These are phyloP conservation scores for Penicillium hordei DNA, from an alignment of 2,329 filamentous ascomycete species.

Conservation along the genomic window DNA sequence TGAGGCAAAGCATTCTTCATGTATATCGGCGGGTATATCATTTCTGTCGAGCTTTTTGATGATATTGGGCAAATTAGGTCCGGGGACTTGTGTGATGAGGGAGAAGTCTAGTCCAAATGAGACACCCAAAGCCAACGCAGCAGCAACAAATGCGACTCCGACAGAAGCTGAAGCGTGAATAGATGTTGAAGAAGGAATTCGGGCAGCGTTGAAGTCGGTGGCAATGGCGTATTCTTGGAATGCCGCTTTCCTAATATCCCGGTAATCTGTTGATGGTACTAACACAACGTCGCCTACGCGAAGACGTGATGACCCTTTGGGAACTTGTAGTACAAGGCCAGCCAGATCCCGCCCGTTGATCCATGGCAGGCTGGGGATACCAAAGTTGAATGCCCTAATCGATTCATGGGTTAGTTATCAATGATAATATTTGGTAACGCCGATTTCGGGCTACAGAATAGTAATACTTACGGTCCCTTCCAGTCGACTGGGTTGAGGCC, in stretches of 20 bases:
- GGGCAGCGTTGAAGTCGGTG: slow-evolving; percentile 63
- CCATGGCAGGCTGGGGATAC: slow-evolving; percentile 66
- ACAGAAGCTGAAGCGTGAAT: slow-evolving; percentile 61
- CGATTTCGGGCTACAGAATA: neutral
- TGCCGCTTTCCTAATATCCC: slow-evolving; percentile 68
- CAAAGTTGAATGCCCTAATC: slow-evolving; percentile 67
- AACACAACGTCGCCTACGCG: slow-evolving; percentile 58
- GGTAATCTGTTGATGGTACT: slow-evolving; percentile 72
- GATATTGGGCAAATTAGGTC: slow-evolving; percentile 60
- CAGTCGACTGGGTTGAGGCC: slow-evolving; percentile 76
- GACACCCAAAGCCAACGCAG: slow-evolving; percentile 64
- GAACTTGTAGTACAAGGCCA: slow-evolving; percentile 59
- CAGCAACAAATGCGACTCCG: slow-evolving; percentile 71
- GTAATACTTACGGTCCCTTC: slow-evolving; percentile 63
- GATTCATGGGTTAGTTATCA: neutral
- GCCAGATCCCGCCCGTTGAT: slow-evolving; percentile 70
- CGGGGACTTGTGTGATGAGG: slow-evolving; percentile 37
- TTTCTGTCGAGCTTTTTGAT: slow-evolving; percentile 50
- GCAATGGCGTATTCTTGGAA: slow-evolving; percentile 70
- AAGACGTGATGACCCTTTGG: slow-evolving; percentile 49
- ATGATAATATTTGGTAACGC: neutral
- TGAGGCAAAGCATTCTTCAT: slow-evolving; percentile 60
- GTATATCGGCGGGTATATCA: slow-evolving; percentile 60
- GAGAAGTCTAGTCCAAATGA: slow-evolving; percentile 68
- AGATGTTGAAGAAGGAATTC: slow-evolving; percentile 56